Base-by-base conservation (phyloP, 2,329 filamentous ascomycete genomes). In the Diaporthe amygdali region DNA sequence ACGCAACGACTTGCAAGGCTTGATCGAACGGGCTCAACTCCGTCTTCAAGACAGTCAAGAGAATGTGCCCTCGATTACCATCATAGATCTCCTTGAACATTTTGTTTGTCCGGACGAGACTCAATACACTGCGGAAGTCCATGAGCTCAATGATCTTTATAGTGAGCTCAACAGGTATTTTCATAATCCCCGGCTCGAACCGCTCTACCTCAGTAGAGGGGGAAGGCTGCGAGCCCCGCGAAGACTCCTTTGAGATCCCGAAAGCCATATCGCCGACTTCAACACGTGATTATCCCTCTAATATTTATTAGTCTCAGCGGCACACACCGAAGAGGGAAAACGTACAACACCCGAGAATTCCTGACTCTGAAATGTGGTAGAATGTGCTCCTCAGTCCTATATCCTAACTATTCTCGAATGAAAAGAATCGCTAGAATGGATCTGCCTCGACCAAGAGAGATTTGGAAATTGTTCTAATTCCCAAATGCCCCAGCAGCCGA, bases 111-210 rank as follows among this genome's bases (percentile, higher is more conserved):
- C 77, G 74, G n/a, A 78, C 82, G 39, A 85, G 78, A 39, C 79
- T 79, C 66, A 81, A 82, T 44, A 85, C 79, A 30, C 82, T 82
- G 2, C 78, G 74, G 1, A 87, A 71, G 68, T 85, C 81, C 64
- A 88, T 78, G 22, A 83, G 74, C 37, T 83, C 82, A 74, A 86
- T 86, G 30, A 88, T 84, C 25, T 86, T 83, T 14, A 88, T 76
- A 3, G 87, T 75, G 22, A 87, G 81, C 74, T 89, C 87, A 3
- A 82, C 78, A 0, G 87, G 86, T 56, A 85, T 71, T 52, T 74
- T 75, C 55, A 78, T 72, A 25, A 83, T 74, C 47, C 70, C 72
- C 30, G 55, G 20, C 39, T 34, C 39, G 25, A 41, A n/a, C 10
- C 39, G 27, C 14, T 55, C 69, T n/a, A 10, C n/a, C 17, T 59